Evolutionary conservation across 805 yeast genomes (phyloP).

Genomic region (Osmozyma mogii): DNA sequence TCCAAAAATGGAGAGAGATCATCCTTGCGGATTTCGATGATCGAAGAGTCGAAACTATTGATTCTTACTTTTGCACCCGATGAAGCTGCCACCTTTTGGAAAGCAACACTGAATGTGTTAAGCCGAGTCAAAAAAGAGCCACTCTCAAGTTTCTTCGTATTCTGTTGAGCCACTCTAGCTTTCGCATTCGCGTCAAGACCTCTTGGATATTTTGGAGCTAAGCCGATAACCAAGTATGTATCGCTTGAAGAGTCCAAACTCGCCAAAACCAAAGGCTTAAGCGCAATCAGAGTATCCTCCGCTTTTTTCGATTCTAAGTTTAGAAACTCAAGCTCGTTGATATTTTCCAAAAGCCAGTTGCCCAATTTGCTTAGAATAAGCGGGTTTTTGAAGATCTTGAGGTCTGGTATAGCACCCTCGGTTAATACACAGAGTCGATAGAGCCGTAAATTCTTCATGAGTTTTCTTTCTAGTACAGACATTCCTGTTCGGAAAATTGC

Average conservation of each 20-base stretch:
- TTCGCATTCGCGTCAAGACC: conserved; percentile 30
- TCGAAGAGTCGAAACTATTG: conserved; percentile 91
- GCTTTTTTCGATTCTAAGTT: conserved; percentile 26
- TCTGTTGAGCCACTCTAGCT: conserved; percentile 20
- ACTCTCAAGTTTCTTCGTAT: conserved; percentile 21
- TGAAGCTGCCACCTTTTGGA: conserved; percentile 75
- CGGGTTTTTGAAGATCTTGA: conserved; percentile 75
- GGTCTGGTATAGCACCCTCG: conserved; percentile 70
- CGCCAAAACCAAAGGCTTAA: conserved; percentile 81
- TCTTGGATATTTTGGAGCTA: conserved; percentile 73
- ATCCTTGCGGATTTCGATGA: conserved; percentile 81
- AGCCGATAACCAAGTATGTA: conserved; percentile 80
- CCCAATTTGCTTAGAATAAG: conserved; percentile 78
- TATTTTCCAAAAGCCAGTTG: conserved; percentile 83
- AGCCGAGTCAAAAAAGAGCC: conserved; percentile 43
- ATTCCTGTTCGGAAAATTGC: conserved; percentile 82
- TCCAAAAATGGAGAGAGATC: conserved; percentile 86
- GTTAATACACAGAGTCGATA: conserved; percentile 82
- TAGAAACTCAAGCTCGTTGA: conserved; percentile 62
- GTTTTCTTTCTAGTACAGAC: conserved; percentile 76
- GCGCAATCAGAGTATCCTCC: conserved; percentile 14
- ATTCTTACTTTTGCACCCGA: conserved; percentile 86
- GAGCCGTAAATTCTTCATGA: conserved; percentile 69
- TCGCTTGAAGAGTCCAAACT: conserved; percentile 65
- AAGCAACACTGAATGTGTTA: conserved; percentile 85